Percentiles rank a stretch among this genome's conserved stretches.
These are phyloP conservation scores for Xylaria sp. DNA, from an alignment of 2,329 filamentous ascomycete species.

Conservation along the genomic window DNA sequence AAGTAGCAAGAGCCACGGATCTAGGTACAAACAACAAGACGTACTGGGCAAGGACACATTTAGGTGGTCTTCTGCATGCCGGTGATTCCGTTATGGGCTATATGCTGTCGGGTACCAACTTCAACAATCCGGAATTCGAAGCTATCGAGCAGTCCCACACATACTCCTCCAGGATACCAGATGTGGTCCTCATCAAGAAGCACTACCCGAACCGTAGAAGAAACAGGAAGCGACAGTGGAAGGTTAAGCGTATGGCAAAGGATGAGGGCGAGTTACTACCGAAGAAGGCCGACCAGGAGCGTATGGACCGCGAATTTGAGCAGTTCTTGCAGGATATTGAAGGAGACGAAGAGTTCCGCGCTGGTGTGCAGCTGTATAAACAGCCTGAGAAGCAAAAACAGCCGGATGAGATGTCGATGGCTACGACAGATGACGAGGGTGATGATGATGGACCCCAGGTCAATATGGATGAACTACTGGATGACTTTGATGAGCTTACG, in stretches of 20 bases:
- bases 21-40: conserved; percentile 86
- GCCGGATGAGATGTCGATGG: conserved; percentile 74
- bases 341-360: conserved; percentile 88
- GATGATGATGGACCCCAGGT: conserved; percentile 75
- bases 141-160: conserved; percentile 80
- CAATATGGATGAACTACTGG: conserved; percentile 83
- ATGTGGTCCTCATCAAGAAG: conserved; percentile 97
- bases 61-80: conserved; percentile 84
- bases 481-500: conserved; percentile 91
- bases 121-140: conserved; percentile 50
- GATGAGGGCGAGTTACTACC: conserved; percentile 90
- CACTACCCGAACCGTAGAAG: conserved; percentile 83
- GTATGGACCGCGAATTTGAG: conserved; percentile 93
- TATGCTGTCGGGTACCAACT: conserved; percentile 75
- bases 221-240: conserved; percentile 90
- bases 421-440: conserved; percentile 66
- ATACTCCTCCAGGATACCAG: conserved; percentile 83
- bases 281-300: conserved; percentile 87
- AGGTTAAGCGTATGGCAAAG: conserved; percentile 90
- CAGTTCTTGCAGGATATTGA: conserved; percentile 97
- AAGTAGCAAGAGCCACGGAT: conserved; percentile 86
- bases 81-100: conserved; percentile 98
- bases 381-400: conserved; percentile 64
- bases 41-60: conserved; percentile 90
- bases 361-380: conserved; percentile 89